A percentile compares a stretch with the other conserved stretches of the same genome.
phyloP scores from a whole-genome alignment of 2,329 filamentous ascomycete genomes.

The Raffaelea ambrosiae region DNA sequence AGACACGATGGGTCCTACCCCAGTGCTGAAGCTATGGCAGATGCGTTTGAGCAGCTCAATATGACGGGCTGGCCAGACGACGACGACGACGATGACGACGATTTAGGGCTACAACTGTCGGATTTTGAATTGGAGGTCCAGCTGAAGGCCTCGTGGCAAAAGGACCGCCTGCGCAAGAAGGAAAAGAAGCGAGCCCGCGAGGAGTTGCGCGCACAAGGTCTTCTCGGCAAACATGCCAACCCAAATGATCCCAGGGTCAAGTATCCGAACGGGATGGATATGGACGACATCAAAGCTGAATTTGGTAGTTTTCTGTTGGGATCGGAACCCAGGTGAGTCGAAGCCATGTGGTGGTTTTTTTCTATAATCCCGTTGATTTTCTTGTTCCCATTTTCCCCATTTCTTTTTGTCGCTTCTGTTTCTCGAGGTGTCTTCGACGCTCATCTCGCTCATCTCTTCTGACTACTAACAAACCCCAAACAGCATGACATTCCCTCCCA shows the following conservation, averaged over 20 bases:
- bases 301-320: conserved; percentile 62
- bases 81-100: conserved; percentile 29
- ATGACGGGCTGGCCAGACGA: conserved; percentile 67
- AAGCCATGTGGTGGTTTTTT: too few relatives aligned
- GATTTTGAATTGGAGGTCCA: conserved; percentile 60
- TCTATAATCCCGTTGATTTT: background rate
- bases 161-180: conserved; percentile 63
- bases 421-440: too few relatives aligned
- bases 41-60: conserved; percentile 63
- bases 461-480: too few relatives aligned
- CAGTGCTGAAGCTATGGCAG: conserved; percentile 30
- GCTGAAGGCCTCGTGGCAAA: conserved; percentile 53
- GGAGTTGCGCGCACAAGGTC: conserved; percentile 54
- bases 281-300: conserved; percentile 64
- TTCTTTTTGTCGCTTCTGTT: too few relatives aligned
- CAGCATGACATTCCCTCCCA: conserved; percentile 71
- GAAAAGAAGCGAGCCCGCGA: conserved; percentile 63
- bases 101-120: conserved; percentile 27
- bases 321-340: conserved; percentile 52
- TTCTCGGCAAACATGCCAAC: conserved; percentile 52
- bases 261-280: conserved; percentile 63
- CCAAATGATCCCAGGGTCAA: conserved; percentile 56
- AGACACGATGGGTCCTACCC: conserved; percentile 22
- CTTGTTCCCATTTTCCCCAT: too few relatives aligned
- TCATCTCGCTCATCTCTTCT: too few relatives aligned